phyloP scores from a whole-genome alignment of 768 basidiomycete species.

The Lentinula edodes region DNA sequence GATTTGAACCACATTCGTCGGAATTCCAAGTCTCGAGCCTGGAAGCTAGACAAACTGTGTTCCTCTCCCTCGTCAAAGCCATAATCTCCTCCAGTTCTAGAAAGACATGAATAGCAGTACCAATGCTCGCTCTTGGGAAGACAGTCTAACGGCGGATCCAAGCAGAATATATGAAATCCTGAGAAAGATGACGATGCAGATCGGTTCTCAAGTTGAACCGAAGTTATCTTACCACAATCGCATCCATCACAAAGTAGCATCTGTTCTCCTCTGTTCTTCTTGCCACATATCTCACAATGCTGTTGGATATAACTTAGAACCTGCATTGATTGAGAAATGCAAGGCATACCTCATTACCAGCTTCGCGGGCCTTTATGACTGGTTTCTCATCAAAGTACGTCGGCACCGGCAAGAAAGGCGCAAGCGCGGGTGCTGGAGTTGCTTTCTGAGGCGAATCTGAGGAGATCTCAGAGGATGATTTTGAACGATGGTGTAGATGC shows the following conservation, averaged over 20 bases:
- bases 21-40: slow-evolving; percentile 87
- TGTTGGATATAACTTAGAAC: slow-evolving; percentile 26
- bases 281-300: slow-evolving; percentile 91
- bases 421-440: slow-evolving; percentile 7
- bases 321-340: neutral
- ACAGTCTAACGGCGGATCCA: slow-evolving; percentile 79
- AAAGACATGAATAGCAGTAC: slow-evolving; percentile 91
- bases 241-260: slow-evolving; percentile 92
- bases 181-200: slow-evolving; percentile 6
- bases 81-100: slow-evolving; percentile 91
- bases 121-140: slow-evolving; percentile 88
- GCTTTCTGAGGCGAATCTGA: slow-evolving; percentile 33
- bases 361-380: neutral
- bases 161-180: slow-evolving; percentile 98
- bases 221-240: slow-evolving; percentile 54
- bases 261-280: slow-evolving; percentile 81
- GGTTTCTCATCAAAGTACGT: slow-evolving; percentile 40
- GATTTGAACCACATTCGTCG: slow-evolving; percentile 82
- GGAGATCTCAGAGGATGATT: slow-evolving; percentile 9
- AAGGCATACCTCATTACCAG: slow-evolving; percentile 39
- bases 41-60: slow-evolving; percentile 87
- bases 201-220: neutral
- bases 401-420: slow-evolving; percentile 18
- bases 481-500: neutral
- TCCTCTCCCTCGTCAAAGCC: slow-evolving; percentile 99